Evolutionary conservation across 345 rosid genomes (phyloP).

Genomic region (Camelina laxa): DNA sequence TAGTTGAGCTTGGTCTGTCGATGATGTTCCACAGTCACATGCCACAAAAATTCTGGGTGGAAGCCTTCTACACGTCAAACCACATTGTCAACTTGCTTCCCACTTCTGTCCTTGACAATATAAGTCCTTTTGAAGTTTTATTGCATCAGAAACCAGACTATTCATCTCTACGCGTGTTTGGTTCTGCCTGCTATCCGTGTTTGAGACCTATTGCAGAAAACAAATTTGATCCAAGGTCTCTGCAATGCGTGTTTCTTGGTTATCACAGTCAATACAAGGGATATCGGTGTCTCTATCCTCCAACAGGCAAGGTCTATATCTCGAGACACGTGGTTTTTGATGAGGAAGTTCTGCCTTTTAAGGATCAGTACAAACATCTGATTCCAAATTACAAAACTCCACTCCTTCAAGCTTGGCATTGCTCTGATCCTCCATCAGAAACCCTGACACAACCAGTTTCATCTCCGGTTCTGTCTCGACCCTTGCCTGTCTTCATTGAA

Average conservation of each 20-base stretch:
- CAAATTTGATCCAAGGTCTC: neutral
- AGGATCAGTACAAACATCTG: accelerated
- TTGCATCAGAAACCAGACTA: neutral
- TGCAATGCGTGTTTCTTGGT: neutral
- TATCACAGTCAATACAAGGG: neutral
- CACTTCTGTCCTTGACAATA: accelerated
- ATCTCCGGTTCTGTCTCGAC: too few relatives aligned
- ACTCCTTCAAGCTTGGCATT: neutral
- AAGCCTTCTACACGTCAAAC: neutral
- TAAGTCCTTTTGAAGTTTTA: neutral
- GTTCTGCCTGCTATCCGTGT: neutral
- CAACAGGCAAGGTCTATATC: neutral
- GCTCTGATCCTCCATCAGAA: too few relatives aligned
- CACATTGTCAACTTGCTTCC: accelerated
- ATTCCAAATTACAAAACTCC: accelerated
- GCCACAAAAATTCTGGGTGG: accelerated
- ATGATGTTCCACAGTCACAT: neutral
- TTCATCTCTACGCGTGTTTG: neutral
- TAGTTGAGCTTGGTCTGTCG: neutral
- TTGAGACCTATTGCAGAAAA: neutral
- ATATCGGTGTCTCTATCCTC: neutral
- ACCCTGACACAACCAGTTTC: too few relatives aligned
- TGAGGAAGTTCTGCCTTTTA: neutral
- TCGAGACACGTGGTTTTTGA: neutral
- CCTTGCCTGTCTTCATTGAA: too few relatives aligned